Evolutionary conservation across 176 grass and related monocot genomes (phyloP).

Genomic region (bread wheat (Triticum aestivum)): IWGSC_CS_RefSeq_v2.1 NC_057811.1:100258775-100259274

Average conservation of each 20-base stretch:
- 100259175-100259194: slow-evolving; percentile 61
- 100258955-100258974: neutral
- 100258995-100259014: neutral
- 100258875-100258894: slow-evolving; percentile 49
- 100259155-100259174: slow-evolving; percentile 66
- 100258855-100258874: slow-evolving; percentile 43
- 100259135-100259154: slow-evolving; percentile 63
- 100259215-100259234: slow-evolving; percentile 51
- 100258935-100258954: neutral
- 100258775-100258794: slow-evolving; percentile 61
- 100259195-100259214: slow-evolving; percentile 44
- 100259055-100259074: neutral
- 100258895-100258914: slow-evolving; percentile 50
- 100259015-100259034: neutral
- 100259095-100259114: neutral
- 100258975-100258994: neutral
- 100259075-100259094: neutral
- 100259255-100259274: neutral
- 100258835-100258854: slow-evolving; percentile 64
- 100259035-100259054: neutral
- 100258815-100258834: slow-evolving; percentile 46
- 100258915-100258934: neutral
- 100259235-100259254: slow-evolving; percentile 43
- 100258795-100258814: slow-evolving; percentile 65
- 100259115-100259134: slow-evolving; percentile 40